phyloP scores from a whole-genome alignment of 2,329 filamentous ascomycete genomes.

The Chaetomiaceae sp. region DNA sequence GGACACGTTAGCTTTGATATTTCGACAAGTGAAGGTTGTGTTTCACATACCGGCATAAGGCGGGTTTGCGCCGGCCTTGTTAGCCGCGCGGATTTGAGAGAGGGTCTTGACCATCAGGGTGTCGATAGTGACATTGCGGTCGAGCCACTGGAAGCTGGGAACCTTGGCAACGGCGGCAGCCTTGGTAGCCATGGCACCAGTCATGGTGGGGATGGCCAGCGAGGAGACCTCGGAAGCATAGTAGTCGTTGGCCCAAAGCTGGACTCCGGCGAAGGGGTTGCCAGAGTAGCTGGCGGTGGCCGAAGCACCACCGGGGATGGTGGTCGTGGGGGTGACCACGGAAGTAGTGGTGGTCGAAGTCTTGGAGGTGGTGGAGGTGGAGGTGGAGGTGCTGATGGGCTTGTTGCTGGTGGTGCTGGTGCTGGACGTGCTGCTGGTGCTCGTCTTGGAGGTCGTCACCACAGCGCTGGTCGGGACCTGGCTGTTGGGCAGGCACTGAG shows the following conservation, averaged over 20 bases:
- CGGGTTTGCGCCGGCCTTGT: constrained; percentile 34
- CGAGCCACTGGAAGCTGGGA: constrained; percentile 50
- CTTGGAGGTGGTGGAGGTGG: not conserved
- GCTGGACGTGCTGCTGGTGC: not conserved
- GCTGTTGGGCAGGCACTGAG: constrained; percentile 36
- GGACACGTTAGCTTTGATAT: too few relatives aligned
- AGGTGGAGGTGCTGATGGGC: constrained; percentile 6
- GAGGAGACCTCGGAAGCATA: constrained; percentile 51
- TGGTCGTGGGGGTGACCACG: constrained; percentile 30
- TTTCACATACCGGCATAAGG: constrained; percentile 41
- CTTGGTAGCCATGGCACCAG: constrained; percentile 48
- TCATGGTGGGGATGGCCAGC: constrained; percentile 58
- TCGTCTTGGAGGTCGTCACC: constrained; percentile 2
- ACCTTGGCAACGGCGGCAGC: constrained; percentile 48
- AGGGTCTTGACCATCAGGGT: constrained; percentile 42
- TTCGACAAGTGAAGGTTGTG: too few relatives aligned
- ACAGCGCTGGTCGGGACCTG: constrained; percentile 15
- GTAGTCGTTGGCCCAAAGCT: constrained; percentile 50
- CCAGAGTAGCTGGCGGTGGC: constrained; percentile 43
- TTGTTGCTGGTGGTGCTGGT: constrained; percentile 18
- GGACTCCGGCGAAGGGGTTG: constrained; percentile 49
- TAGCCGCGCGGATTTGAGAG: constrained; percentile 31
- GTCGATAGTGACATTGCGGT: constrained; percentile 46
- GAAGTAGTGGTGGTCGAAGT: constrained; percentile 21
- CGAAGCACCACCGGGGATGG: constrained; percentile 30